Base-by-base conservation (phyloP, 129 eudicot species). In the Oenanthe sinensis region DNA sequence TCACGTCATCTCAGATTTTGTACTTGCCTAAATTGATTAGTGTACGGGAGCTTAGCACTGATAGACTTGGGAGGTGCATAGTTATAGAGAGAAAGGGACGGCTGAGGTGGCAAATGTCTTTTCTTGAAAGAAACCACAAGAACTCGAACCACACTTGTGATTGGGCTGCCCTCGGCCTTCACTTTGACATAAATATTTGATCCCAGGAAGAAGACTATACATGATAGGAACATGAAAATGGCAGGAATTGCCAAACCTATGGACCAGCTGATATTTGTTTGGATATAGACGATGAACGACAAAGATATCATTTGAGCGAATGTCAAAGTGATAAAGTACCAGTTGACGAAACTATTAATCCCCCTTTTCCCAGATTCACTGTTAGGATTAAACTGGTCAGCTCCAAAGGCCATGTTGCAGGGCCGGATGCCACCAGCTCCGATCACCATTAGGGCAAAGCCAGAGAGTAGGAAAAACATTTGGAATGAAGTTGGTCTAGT, bases 81-180 rank as follows among this genome's bases (percentile, higher is more conserved):
- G 62, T 63, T 86, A 82, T 77, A 90, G 16, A 90, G 91, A 55
- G 83, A 68, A 20, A 42, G 44, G 63, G 62, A 78, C 22, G 85
- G 84, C 58, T 83, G 87, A 76, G 73, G 54, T 37, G 91, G 84
- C 76, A 78, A 50, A 80, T 83, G 85, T 75, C 96, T 77, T 74
- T 90, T 90, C 82, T 82, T 88, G 39, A 75, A 78, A 20, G 97
- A 91, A 3, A 78, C 97, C 78, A 52, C 89, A 40, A 84, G 17
- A 12, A 92, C 96, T 45, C 85, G 88, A 19, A 45, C 84, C 73
- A 88, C 69, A 81, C 89, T 81, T 9, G 89, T 87, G 77, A 92
- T 68, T 15, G 96, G 93, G 67, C 96, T 92, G 28, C 97, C 97
- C 81, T 90, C 89, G 55, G 97, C 96, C 83, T 84, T 87, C 78